phyloP scores from a whole-genome alignment of 2,329 filamentous ascomycete genomes.

The Colletotrichum eleusines region DNA sequence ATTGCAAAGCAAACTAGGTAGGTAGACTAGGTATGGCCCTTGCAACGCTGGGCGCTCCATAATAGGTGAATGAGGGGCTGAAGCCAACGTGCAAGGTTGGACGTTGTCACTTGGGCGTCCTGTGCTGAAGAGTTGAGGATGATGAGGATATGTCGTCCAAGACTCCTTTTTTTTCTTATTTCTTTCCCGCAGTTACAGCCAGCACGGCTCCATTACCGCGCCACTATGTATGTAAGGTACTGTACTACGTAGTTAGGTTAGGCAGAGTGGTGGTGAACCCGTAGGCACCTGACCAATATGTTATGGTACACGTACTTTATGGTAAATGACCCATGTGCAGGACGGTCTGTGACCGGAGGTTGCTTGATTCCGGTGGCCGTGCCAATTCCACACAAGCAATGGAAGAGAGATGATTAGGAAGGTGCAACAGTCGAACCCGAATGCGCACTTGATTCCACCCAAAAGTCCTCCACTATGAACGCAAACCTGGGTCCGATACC shows the following conservation, averaged over 20 bases:
- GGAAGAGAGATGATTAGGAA: neutral
- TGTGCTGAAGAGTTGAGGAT: neutral
- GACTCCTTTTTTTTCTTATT: no score
- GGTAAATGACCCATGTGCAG: slow-evolving; percentile 6
- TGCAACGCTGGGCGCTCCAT: slow-evolving; percentile 15
- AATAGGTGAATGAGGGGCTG: slow-evolving; percentile 23
- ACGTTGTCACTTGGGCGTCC: slow-evolving; percentile 11
- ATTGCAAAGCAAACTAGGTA: slow-evolving; percentile 36
- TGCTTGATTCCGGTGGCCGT: neutral
- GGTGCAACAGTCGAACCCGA: neutral
- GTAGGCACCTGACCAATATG: neutral
- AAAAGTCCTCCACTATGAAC: neutral
- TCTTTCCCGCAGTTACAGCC: neutral
- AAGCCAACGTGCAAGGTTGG: slow-evolving; percentile 14
- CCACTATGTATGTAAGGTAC: no score
- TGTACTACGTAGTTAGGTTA: no score
- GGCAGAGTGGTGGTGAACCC: no score
- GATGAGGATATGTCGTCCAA: neutral
- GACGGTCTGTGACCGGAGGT: neutral
- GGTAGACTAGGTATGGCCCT: neutral
- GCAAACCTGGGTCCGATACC: neutral
- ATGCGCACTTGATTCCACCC: neutral
- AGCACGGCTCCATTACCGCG: neutral
- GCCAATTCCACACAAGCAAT: neutral
- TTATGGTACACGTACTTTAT: neutral